Percentiles rank a stretch among this genome's conserved stretches.
phyloP scores from a whole-genome alignment of 257 asterid genomes.

The Fraxinus excelsior region DNA sequence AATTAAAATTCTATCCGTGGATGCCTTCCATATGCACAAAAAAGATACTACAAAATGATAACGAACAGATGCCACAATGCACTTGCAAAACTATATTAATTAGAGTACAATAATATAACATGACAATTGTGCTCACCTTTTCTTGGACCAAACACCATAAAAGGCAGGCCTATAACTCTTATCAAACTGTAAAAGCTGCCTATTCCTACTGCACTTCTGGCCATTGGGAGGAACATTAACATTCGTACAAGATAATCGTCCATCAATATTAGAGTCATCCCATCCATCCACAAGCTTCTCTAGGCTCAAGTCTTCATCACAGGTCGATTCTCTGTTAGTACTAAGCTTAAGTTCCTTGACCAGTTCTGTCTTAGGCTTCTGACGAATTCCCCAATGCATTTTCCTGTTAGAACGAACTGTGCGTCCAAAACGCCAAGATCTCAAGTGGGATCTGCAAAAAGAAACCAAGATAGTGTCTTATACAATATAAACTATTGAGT shows the following conservation, averaged over 20 bases:
- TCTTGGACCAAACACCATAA: slow-evolving; percentile 82
- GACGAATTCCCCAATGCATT: slow-evolving; percentile 76
- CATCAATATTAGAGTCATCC: slow-evolving; percentile 43
- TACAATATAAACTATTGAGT: background rate
- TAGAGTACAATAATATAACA: background rate
- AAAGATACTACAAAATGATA: background rate
- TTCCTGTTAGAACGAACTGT: slow-evolving; percentile 42
- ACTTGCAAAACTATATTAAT: background rate
- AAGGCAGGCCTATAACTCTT: slow-evolving; percentile 92
- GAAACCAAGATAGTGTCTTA: slow-evolving; percentile 1
- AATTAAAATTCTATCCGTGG: background rate
- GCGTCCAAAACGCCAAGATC: slow-evolving; percentile 58
- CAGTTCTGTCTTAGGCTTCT: slow-evolving; percentile 67
- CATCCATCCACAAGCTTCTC: slow-evolving; percentile 61
- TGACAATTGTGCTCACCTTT: slow-evolving; percentile 49
- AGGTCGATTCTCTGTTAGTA: slow-evolving; percentile 46
- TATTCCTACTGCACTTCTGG: slow-evolving; percentile 37
- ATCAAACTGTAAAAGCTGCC: slow-evolving; percentile 86
- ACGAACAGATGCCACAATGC: background rate
- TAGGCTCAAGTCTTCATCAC: slow-evolving; percentile 47
- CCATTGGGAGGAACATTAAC: slow-evolving; percentile 27
- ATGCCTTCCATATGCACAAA: background rate
- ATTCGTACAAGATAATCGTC: slow-evolving; percentile 33
- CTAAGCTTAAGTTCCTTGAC: slow-evolving; percentile 88
- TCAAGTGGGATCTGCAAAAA: slow-evolving; percentile 64